Evolutionary conservation across 495 filamentous ascomycete genomes (phyloP), one percentile per base, ranked within the genome.

Genomic region (Hypoxylon trugodes): DNA sequence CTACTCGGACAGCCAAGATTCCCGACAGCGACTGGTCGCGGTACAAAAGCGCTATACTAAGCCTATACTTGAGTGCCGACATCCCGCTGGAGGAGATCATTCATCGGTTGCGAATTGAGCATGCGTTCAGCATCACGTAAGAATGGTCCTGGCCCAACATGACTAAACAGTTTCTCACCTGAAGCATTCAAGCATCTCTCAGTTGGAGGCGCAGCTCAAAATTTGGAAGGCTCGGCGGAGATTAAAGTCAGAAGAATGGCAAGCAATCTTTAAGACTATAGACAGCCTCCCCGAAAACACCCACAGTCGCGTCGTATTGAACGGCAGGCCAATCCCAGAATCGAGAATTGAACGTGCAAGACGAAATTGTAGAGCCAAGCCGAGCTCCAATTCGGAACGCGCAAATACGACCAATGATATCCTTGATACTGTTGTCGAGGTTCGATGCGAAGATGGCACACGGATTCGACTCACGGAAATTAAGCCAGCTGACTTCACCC

Each of bases 41-140:
- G 8, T 47, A 73, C 30, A 64, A 60, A 9, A 28, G 37, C 1
- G 49, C 13, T 4, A 70, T 74, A 12, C 40, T 55, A 18, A 55
- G 69, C 4, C 54, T 72, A 5, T 74, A 73, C 36, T 66, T 62
- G 50, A 33, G 13, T 6, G 28, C 68, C 16, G 26, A 41, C 1
- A 59, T 41, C 36, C 13, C 46, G 4, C 59, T 73, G 5, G n/a
- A 40, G 0, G 53, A 70, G n/a, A 66, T 76, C 7, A 64, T 66
- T 22, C 28, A 63, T 16, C 55, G 38, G 0, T 72, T 76, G 73
- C 22, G 38, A 1, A 13, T 26, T 1, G 21, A 47, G 1, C 10
- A 72, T 26, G 49, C 41, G 9, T 70, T 76, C 6, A 13, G 12
- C 0, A 72, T 67, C 1, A 67, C 48, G 74, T 74, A 52, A 50